Evolutionary conservation across 441 rosid species (phyloP), one percentile per base, ranked within the genome.

Genomic region (Adansonia rubrostipa): DNA sequence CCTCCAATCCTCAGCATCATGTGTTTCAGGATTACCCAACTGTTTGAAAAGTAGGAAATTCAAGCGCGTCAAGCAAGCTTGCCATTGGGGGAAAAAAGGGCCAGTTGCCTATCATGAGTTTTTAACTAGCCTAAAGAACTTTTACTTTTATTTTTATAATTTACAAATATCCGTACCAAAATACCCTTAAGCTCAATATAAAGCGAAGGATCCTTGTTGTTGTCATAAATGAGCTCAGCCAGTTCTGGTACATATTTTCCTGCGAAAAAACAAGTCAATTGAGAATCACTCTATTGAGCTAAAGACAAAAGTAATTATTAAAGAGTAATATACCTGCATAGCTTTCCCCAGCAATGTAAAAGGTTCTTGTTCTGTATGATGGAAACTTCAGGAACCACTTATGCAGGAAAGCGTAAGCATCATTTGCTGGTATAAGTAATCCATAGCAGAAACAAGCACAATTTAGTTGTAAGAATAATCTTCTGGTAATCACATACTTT

Each of bases 291-390:
- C 22, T 24, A 19, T 24, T 7, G 40, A 66, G 36, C n/a, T 64
- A 33, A 69, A 36, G 24, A 51, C 63, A 9, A 51, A 45, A 71
- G 5, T 5, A 13, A n/a, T 19, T 50, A 79, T 7, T 17, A 14
- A 8, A 11, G 17, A 72, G n/a, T 48, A 81, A 19, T n/a, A 19
- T n/a, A 96, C 99, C 99, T 80, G 99, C 99, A 76, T 96, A 96
- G 85, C 99, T 96, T 86, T 96, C 99, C 60, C 99, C 99, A 0
- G 98, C 98, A 65, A 96, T 91, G 79, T 94, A 96, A 80, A 96
- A 93, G 1, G 84, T 60, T 72, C 85, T 82, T 0, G 24, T 79
- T 84, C 83, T 88, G 76, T 91, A 89, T 1, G 88, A 78, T n/a
- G 99, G 99, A 75, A 91, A 96, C 83, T 79, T 89, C 82, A 86